A percentile compares a stretch with the other conserved stretches of the same genome.
phyloP scores from a whole-genome alignment of 306 rosid genomes.

The Sicyos baderoa region DNA sequence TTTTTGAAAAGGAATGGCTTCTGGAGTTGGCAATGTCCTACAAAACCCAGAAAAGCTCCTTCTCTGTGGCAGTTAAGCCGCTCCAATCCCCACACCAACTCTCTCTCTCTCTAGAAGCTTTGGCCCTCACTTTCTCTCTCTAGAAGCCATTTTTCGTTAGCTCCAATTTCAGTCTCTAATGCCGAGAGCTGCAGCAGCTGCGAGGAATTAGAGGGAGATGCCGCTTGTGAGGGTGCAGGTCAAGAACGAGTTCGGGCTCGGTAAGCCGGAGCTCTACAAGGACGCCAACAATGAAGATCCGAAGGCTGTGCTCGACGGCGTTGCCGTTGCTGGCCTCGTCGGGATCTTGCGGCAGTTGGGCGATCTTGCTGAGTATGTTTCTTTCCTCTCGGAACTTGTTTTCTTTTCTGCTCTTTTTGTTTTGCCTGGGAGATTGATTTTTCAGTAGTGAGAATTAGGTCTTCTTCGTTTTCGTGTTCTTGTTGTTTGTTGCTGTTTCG shows the following conservation, averaged over 20 bases:
- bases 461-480: background rate
- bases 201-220: conserved; percentile 34
- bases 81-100: conserved; percentile 18
- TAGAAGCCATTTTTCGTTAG: no score
- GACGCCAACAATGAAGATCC: conserved; percentile 68
- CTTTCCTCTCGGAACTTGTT: conserved; percentile 14
- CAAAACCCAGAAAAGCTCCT: background rate
- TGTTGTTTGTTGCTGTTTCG: background rate
- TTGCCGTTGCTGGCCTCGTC: conserved; percentile 87
- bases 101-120: background rate
- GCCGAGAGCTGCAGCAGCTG: background rate
- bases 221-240: conserved; percentile 75
- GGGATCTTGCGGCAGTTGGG: conserved; percentile 98
- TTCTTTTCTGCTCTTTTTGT: background rate
- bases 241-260: conserved; percentile 61
- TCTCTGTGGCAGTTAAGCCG: conserved; percentile 8
- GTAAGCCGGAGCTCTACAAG: conserved; percentile 59
- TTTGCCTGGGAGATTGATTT: conserved; percentile 2
- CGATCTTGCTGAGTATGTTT: conserved; percentile 91
- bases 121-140: background rate
- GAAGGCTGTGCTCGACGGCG: conserved; percentile 79
- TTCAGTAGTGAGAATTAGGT: background rate
- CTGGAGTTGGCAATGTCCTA: conserved; percentile 20
- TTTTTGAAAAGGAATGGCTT: conserved; percentile 12
- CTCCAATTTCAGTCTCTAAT: background rate